These are phyloP conservation scores for Corylus avellana DNA, from an alignment of 306 rosid species.

Conservation along the genomic window DNA sequence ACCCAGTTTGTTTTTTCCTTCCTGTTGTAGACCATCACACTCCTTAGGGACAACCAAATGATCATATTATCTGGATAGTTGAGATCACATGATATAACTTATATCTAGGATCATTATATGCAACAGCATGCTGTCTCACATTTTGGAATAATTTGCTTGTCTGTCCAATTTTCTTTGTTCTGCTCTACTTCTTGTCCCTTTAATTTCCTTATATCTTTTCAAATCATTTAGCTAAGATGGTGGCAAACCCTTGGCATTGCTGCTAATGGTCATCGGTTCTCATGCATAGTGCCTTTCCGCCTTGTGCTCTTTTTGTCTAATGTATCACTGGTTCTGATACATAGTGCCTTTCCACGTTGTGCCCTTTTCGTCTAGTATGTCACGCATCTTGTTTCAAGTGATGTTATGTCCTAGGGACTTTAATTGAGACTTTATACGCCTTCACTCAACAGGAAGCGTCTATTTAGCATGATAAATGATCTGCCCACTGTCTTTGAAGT, in stretches of 20 bases:
- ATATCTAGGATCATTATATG: background rate
- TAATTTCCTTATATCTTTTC: background rate
- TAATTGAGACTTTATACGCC: conserved; percentile 1
- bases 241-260: background rate
- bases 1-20: no score
- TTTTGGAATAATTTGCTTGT: background rate
- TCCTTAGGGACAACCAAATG: background rate
- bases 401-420: background rate
- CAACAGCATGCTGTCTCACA: background rate
- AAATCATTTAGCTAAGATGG: background rate
- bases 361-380: background rate
- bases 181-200: background rate
- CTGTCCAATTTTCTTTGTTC: background rate
- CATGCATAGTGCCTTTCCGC: background rate
- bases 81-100: background rate
- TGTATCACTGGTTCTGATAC: background rate
- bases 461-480: conserved; percentile 56
- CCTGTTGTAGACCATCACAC: background rate
- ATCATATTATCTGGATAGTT: background rate
- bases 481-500: conserved; percentile 66
- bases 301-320: background rate
- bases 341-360: background rate
- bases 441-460: conserved; percentile 49
- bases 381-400: background rate
- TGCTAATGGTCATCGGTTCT: background rate